Evolutionary conservation across 805 yeast genomes (phyloP).

Genomic region (Metschnikowia bowlesiae): DNA sequence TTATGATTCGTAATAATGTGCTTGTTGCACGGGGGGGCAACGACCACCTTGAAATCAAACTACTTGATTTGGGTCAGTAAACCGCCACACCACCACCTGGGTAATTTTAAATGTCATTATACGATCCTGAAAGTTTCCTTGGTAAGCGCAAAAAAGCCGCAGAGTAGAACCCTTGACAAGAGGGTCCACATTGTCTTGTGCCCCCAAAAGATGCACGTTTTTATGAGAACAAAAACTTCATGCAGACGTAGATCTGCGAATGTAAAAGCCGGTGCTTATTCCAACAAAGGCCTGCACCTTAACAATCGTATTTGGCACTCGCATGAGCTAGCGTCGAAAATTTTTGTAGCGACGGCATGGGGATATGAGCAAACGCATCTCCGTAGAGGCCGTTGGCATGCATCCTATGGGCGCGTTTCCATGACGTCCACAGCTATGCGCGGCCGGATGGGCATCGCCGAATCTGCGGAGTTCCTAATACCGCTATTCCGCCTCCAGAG

Average conservation of each 20-base stretch:
- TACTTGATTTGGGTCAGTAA: not conserved
- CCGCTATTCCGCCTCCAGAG: not conserved
- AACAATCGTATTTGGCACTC: not conserved
- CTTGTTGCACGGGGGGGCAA: not conserved
- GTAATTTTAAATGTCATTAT: not conserved
- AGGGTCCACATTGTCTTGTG: not conserved
- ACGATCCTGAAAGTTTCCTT: not conserved
- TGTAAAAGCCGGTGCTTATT: not conserved
- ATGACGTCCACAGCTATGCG: not conserved
- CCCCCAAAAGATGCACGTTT: not conserved
- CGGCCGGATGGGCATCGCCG: not conserved
- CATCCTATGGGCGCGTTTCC: not conserved
- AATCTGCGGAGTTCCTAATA: not conserved
- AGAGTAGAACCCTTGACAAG: not conserved
- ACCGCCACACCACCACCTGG: not conserved
- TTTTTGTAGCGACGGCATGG: not conserved
- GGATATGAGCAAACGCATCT: not conserved
- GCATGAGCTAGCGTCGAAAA: not conserved
- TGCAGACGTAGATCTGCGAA: not conserved
- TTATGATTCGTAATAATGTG: constrained; percentile 15
- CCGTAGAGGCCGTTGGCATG: not conserved
- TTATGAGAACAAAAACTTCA: not conserved
- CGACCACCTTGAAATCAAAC: not conserved
- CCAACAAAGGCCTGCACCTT: not conserved
- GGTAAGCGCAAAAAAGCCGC: not conserved